These are phyloP conservation scores for Apiotrichum brassicae DNA, from an alignment of 1,284 basidiomycete species.

Conservation along the genomic window DNA sequence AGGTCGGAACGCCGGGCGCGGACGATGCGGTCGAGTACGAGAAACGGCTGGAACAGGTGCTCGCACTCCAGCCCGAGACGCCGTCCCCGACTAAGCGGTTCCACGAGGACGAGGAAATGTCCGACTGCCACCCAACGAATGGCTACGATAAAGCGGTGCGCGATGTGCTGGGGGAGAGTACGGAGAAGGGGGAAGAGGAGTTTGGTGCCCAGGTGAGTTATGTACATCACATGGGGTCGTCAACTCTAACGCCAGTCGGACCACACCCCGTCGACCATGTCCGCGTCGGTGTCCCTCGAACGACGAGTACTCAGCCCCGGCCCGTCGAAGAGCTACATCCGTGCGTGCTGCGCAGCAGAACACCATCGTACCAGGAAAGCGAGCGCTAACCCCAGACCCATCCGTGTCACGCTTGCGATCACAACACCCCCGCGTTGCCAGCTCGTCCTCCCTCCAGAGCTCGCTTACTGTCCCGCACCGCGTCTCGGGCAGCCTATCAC, in stretches of 20 bases:
- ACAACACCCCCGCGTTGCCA: slow-evolving; percentile 22
- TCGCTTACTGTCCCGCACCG: slow-evolving; percentile 15
- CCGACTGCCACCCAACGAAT: slow-evolving; percentile 21
- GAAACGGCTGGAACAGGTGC: slow-evolving; percentile 16
- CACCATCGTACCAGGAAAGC: background rate
- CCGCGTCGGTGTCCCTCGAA: slow-evolving; percentile 18
- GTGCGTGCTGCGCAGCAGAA: slow-evolving; percentile 18
- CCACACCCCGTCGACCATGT: slow-evolving; percentile 48
- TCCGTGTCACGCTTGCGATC: slow-evolving; percentile 73
- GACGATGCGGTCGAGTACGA: slow-evolving; percentile 17
- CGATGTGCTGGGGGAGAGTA: slow-evolving; percentile 19
- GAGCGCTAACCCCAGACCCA: slow-evolving; percentile 58
- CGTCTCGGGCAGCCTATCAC: slow-evolving; percentile 36
- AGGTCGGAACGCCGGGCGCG: background rate
- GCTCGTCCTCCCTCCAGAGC: background rate
- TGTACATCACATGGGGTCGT: too few relatives aligned
- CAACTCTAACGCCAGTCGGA: slow-evolving; percentile 36
- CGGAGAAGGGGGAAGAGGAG: slow-evolving; percentile 28
- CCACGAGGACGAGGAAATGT: slow-evolving; percentile 17
- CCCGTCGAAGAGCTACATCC: slow-evolving; percentile 22
- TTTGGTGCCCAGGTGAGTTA: slow-evolving; percentile 20
- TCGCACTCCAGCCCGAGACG: slow-evolving; percentile 4
- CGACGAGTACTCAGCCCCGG: slow-evolving; percentile 8
- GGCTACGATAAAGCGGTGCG: slow-evolving; percentile 19
- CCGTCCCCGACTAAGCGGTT: slow-evolving; percentile 9